These are phyloP conservation scores for Kuraishia piskuri DNA, from an alignment of 805 yeast genomes.

Conservation along the genomic window DNA sequence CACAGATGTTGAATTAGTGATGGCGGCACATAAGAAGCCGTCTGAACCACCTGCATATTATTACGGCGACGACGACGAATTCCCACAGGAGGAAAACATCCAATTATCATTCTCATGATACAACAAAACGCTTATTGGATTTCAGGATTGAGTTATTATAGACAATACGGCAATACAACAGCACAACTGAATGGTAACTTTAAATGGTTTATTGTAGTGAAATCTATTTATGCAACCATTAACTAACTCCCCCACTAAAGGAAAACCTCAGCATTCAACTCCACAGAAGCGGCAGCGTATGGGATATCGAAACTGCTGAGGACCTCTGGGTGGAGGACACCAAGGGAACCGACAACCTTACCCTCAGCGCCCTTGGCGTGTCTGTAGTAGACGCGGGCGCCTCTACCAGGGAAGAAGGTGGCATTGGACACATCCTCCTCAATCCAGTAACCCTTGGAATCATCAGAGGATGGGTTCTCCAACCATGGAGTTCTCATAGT, in stretches of 20 bases:
- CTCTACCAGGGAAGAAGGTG: constrained; percentile 95
- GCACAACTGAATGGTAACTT: background rate
- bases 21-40: too few relatives aligned
- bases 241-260: constrained; percentile 30
- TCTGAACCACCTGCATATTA: constrained; percentile 6
- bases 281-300: constrained; percentile 86
- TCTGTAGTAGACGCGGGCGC: constrained; percentile 80
- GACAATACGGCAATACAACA: background rate
- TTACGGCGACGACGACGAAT: constrained; percentile 19
- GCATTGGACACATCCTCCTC: constrained; percentile 58
- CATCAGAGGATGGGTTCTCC: constrained; percentile 40
- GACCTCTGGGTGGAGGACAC: constrained; percentile 95
- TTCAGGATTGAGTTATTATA: too few relatives aligned
- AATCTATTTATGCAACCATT: background rate
- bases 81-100: constrained; percentile 21
- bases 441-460: constrained; percentile 80
- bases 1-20: too few relatives aligned
- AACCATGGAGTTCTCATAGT: constrained; percentile 88
- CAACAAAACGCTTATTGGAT: background rate
- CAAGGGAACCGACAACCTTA: constrained; percentile 69
- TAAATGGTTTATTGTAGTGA: background rate
- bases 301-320: constrained; percentile 82
- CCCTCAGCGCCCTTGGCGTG: constrained; percentile 47
- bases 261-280: constrained; percentile 83
- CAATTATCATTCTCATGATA: constrained; percentile 18